These are phyloP conservation scores for Skeletonema tropicum DNA, from an alignment of 108 stramenopile genomes.

Conservation along the genomic window DNA sequence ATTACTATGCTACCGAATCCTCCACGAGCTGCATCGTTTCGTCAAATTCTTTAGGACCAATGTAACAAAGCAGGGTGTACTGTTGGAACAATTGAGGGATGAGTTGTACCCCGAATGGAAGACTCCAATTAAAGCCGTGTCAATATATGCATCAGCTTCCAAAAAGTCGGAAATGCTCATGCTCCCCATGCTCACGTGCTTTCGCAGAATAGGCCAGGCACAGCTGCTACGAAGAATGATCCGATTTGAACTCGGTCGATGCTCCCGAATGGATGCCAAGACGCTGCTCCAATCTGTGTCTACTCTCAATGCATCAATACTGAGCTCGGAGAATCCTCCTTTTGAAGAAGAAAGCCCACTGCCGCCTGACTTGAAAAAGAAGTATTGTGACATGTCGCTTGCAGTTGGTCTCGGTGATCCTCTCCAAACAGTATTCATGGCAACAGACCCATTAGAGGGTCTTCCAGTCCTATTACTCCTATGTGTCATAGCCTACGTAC, in stretches of 20 bases:
- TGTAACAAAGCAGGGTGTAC: conserved; percentile 34
- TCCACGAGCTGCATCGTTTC: conserved; percentile 54
- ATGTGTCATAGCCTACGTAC: conserved; percentile 47
- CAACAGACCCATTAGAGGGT: conserved; percentile 55
- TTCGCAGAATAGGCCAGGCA: too few relatives aligned
- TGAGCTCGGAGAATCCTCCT: conserved; percentile 10
- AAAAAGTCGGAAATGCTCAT: conserved; percentile 62
- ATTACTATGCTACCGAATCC: conserved; percentile 55
- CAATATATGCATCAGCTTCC: conserved; percentile 45
- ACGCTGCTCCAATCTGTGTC: too few relatives aligned
- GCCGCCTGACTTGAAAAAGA: conserved; percentile 29
- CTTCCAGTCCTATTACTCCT: conserved; percentile 52
- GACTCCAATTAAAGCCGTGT: conserved; percentile 29
- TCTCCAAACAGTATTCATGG: conserved; percentile 56
- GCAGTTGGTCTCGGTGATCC: conserved; percentile 61
- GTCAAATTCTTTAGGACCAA: conserved; percentile 48
- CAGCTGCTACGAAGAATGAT: too few relatives aligned
- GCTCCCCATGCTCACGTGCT: too few relatives aligned
- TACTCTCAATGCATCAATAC: conserved; percentile 33
- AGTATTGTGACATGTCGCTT: conserved; percentile 39
- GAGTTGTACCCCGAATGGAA: conserved; percentile 53
- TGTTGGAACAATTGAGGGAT: conserved; percentile 48
- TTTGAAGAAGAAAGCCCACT: conserved; percentile 13
- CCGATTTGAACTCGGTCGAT: too few relatives aligned
- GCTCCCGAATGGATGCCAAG: too few relatives aligned